These are phyloP conservation scores for Elsinoe arachidis DNA, from an alignment of 2,329 filamentous ascomycete genomes.

Conservation along the genomic window DNA sequence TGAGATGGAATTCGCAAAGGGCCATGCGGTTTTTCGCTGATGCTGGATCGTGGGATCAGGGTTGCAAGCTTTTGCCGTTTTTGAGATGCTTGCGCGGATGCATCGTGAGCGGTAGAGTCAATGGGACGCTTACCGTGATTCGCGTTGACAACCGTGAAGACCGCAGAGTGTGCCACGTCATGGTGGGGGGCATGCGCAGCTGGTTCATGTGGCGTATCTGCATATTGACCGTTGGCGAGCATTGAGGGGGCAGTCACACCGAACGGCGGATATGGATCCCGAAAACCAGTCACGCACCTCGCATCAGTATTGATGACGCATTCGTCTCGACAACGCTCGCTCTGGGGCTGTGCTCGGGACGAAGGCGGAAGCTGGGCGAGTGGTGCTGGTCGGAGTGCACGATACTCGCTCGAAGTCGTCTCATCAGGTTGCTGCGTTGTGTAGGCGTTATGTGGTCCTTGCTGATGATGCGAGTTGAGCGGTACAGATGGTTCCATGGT, in stretches of 20 bases:
- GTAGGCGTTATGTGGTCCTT: constrained; percentile 17
- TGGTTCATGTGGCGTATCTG: constrained; percentile 16
- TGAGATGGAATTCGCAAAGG: constrained; percentile 18
- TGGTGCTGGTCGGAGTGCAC: constrained; percentile 12
- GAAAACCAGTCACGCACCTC: constrained; percentile 14
- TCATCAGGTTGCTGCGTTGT: constrained; percentile 12
- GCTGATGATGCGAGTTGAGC: constrained; percentile 18
- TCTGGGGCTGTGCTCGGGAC: constrained; percentile 13
- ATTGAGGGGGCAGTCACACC: constrained; percentile 13
- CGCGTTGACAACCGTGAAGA: constrained; percentile 39
- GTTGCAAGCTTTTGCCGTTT: constrained; percentile 38
- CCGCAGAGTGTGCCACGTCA: constrained; percentile 22
- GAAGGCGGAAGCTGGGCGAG: not conserved
- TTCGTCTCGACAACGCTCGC: constrained; percentile 23
- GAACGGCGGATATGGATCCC: constrained; percentile 10
- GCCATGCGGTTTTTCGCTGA: constrained; percentile 21
- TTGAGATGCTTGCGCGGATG: constrained; percentile 30
- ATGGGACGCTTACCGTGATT: constrained; percentile 33
- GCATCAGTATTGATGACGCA: not conserved
- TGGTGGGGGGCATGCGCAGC: constrained; percentile 17
- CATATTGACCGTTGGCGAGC: constrained; percentile 14
- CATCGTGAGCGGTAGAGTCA: constrained; percentile 27
- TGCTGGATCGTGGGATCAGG: constrained; percentile 27
- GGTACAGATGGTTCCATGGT: constrained; percentile 17
- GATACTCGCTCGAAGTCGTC: constrained; percentile 9